Evolutionary conservation across 768 basidiomycete genomes (phyloP).

Genomic region (Pulveroboletus frians): DNA sequence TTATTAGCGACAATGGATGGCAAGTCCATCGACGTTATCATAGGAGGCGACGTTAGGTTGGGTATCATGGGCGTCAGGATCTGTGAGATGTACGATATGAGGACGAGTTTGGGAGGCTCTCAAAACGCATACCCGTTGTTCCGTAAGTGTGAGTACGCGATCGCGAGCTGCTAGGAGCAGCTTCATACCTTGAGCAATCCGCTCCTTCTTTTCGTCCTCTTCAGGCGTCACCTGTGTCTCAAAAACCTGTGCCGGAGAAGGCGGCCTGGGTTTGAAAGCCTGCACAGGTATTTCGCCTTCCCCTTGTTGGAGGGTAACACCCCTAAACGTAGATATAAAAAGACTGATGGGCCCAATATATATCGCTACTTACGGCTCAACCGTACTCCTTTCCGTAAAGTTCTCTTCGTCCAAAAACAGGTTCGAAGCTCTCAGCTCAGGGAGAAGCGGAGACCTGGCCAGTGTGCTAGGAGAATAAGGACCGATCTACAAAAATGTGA

Average conservation of each 20-base stretch:
- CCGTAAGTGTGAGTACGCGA: conserved; percentile 67
- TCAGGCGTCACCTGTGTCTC: conserved; percentile 36
- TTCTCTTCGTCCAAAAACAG: conserved; percentile 61
- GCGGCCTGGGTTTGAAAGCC: background rate
- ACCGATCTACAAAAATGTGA: conserved; percentile 53
- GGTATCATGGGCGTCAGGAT: conserved; percentile 47
- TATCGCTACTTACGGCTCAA: conserved; percentile 39
- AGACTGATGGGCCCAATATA: background rate
- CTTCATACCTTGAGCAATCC: conserved; percentile 57
- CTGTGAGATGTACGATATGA: conserved; percentile 29
- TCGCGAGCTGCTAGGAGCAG: conserved; percentile 65
- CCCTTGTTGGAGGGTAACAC: conserved; percentile 4
- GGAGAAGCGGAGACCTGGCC: conserved; percentile 68
- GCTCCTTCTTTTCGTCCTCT: conserved; percentile 53
- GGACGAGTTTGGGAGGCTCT: background rate
- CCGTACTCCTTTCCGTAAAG: conserved; percentile 41
- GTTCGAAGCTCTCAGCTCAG: conserved; percentile 69
- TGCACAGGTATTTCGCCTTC: conserved; percentile 2
- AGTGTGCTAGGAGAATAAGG: conserved; percentile 74
- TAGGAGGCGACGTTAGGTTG: conserved; percentile 38
- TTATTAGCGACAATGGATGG: conserved; percentile 62
- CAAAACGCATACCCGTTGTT: conserved; percentile 53
- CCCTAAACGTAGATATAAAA: conserved; percentile 21
- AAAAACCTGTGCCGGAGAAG: background rate
- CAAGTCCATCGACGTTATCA: conserved; percentile 66